Evolutionary conservation across 805 yeast species (phyloP).

Genomic region (Yarrowia divulgata): DNA sequence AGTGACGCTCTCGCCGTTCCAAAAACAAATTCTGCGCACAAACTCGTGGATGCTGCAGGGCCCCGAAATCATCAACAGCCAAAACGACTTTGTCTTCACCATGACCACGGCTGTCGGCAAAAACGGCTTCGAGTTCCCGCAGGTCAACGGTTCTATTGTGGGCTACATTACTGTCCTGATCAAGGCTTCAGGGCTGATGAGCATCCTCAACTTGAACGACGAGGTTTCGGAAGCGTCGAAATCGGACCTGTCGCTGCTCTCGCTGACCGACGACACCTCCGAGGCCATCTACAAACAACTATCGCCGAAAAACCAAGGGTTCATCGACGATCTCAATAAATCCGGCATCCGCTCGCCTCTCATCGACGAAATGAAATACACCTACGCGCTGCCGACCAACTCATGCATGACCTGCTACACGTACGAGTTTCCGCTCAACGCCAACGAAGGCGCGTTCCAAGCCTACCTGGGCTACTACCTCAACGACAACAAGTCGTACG

Average conservation of each 20-base stretch:
- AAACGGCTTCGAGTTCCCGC: conserved; percentile 32
- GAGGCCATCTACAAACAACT: conserved; percentile 11
- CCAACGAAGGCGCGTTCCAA: conserved; percentile 8
- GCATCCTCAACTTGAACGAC: conserved; percentile 17
- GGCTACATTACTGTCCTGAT: conserved; percentile 23
- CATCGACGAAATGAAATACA: conserved; percentile 23
- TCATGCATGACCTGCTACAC: conserved; percentile 42
- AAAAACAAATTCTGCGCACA: conserved; percentile 4
- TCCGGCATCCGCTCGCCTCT: conserved; percentile 16
- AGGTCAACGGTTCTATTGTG: conserved; percentile 22
- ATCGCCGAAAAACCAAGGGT: background rate
- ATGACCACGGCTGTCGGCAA: conserved; percentile 33
- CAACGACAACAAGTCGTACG: background rate
- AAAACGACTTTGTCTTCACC: conserved; percentile 26
- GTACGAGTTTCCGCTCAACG: conserved; percentile 40
- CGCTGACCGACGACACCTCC: conserved; percentile 25
- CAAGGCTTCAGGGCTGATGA: conserved; percentile 13
- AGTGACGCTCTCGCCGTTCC: conserved; percentile 2
- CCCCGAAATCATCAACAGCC: conserved; percentile 18
- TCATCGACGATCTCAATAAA: background rate
- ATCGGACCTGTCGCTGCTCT: conserved; percentile 1
- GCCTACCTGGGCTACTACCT: conserved; percentile 13
- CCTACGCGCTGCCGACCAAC: conserved; percentile 43
- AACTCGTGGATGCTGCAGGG: conserved; percentile 33
- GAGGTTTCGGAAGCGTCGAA: conserved; percentile 1